Conservation (phyloP, 106 monocot species). For the Allium fistulosum region DNA sequence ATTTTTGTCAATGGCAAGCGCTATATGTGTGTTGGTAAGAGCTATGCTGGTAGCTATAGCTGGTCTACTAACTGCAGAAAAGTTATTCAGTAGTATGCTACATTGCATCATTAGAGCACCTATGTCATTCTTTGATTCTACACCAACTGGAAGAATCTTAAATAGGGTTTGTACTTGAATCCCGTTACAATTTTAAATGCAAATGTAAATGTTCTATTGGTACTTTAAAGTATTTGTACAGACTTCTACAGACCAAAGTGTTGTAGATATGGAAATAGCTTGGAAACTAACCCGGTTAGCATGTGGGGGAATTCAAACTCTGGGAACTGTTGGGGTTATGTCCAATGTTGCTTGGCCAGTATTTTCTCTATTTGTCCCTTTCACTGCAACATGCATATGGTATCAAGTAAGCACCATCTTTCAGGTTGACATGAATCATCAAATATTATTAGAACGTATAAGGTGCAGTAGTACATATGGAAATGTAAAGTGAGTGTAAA, state of each 20-base stretch:
- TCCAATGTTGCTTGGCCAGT: conserved; percentile 91
- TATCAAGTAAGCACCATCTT: conserved; percentile 41
- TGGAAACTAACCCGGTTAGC: conserved; percentile 60
- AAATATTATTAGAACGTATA: not conserved
- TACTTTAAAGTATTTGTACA: conserved; percentile 1
- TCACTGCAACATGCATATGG: conserved; percentile 63
- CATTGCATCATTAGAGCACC: conserved; percentile 59
- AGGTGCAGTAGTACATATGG: too few species aligned
- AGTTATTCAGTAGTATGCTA: conserved; percentile 65
- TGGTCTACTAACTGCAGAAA: conserved; percentile 61
- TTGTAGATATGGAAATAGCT: conserved; percentile 57
- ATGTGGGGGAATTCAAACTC: conserved; percentile 54
- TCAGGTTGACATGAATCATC: not conserved
- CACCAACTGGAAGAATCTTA: conserved; percentile 81
- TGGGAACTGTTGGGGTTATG: conserved; percentile 79
- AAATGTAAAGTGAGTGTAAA: too few species aligned
- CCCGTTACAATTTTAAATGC: too few species aligned
- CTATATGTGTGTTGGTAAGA: conserved; percentile 47
- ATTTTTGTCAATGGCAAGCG: conserved; percentile 46
- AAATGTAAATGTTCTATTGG: not conserved
- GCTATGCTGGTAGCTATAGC: conserved; percentile 41
- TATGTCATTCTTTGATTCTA: conserved; percentile 86
- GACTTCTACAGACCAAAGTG: conserved; percentile 86
- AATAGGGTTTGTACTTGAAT: conserved; percentile 53
- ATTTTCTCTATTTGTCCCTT: conserved; percentile 66